A percentile compares a stretch with the other conserved stretches of the same genome.
phyloP scores from a whole-genome alignment of 75 land plant genomes.

The Selaginella moellendorffii region DNA sequence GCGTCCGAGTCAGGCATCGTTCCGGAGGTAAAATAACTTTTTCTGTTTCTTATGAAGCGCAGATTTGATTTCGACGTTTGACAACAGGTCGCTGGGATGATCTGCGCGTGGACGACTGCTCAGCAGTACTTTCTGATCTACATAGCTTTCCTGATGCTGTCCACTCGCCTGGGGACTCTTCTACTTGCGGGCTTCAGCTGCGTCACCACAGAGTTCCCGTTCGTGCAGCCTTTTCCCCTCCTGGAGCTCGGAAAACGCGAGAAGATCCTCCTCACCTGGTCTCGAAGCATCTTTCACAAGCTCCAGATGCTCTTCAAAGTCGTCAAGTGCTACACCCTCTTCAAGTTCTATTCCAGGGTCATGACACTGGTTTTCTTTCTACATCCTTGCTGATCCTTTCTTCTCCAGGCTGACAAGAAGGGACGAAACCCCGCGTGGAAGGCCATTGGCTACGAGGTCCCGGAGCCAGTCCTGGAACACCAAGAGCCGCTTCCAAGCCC shows the following conservation, averaged over 20 bases:
- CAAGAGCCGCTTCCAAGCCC: not conserved
- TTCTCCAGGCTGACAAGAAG: not conserved
- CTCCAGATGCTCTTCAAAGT: slow-evolving; percentile 6
- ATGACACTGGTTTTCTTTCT: not conserved
- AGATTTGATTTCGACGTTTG: not conserved
- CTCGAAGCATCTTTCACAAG: not conserved
- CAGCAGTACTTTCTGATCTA: not conserved
- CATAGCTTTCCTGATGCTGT: not conserved
- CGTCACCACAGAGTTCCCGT: not conserved
- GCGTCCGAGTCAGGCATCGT: slow-evolving; percentile 1
- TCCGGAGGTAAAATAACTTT: not conserved
- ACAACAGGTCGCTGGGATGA: slow-evolving; percentile 4
- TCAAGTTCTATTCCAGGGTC: not conserved
- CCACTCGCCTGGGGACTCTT: not conserved
- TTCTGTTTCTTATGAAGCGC: not conserved
- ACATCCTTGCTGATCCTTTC: too few relatives aligned
- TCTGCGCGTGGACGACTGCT: not conserved
- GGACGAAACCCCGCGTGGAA: slow-evolving; percentile 1
- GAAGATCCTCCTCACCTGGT: not conserved
- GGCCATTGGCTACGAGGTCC: slow-evolving; percentile 1
- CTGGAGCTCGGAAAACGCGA: not conserved
- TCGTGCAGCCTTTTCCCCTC: not conserved
- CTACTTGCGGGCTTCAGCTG: not conserved
- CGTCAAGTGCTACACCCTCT: slow-evolving; percentile 8
- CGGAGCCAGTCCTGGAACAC: not conserved